Percentiles rank a stretch among this genome's conserved stretches.
These are phyloP conservation scores for Colletotrichum sp. DNA, from an alignment of 2,329 filamentous ascomycete genomes.

Conservation along the genomic window DNA sequence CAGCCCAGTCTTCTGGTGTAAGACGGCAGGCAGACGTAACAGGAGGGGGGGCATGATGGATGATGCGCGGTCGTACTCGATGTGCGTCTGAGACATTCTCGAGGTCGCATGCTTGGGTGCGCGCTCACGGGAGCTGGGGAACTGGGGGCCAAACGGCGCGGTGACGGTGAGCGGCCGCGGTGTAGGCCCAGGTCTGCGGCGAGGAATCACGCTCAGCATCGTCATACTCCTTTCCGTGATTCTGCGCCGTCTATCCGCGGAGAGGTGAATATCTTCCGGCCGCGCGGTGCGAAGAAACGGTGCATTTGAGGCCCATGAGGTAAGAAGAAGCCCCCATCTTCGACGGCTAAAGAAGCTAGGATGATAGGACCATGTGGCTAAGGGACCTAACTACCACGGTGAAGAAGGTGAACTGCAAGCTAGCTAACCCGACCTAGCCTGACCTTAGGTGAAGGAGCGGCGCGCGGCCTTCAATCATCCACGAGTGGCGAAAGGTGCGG, in stretches of 20 bases:
- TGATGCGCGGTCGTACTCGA: background rate
- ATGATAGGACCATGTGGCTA: background rate
- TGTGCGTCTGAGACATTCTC: slow-evolving; percentile 16
- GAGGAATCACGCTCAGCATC: background rate
- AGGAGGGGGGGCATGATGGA: background rate
- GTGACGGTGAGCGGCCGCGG: background rate
- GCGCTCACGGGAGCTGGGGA: slow-evolving; percentile 13
- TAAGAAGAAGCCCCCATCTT: background rate
- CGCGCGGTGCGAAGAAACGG: background rate
- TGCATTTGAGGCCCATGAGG: background rate
- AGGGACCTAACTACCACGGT: background rate
- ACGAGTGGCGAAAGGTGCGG: background rate
- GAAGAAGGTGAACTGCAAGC: background rate
- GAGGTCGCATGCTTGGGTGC: slow-evolving; percentile 5
- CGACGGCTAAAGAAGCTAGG: background rate
- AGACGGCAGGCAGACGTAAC: background rate
- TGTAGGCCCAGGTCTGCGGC: background rate
- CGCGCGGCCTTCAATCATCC: background rate
- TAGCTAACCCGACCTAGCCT: background rate
- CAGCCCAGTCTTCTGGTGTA: background rate
- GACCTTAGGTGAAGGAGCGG: background rate
- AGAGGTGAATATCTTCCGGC: background rate
- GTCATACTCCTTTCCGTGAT: background rate
- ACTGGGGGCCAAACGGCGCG: background rate
- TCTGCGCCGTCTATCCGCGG: background rate